Evolutionary conservation across 164 flowering plant species (phyloP), one percentile per base, ranked within the genome.

Genomic region (Saururus chinensis): DNA sequence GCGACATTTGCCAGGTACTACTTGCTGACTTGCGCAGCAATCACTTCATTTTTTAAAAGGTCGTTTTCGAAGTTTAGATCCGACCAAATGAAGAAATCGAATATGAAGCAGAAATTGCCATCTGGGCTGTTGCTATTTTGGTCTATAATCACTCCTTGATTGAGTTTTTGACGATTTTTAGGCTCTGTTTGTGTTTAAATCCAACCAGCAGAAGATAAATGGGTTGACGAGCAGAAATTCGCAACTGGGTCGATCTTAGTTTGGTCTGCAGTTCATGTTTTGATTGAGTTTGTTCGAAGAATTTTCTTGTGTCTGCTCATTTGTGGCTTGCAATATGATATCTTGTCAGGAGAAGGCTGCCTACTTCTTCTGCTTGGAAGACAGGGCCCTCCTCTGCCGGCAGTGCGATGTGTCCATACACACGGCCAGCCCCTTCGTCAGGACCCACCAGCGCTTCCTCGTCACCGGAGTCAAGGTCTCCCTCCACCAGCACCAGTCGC

Each of bases 1-100:
- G 79, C 51, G 77, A 73, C 53, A 65, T 68, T 57, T 78, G 79
- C 64, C 66, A 73, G 78, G 80, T 77, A 64, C n/a, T 35, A 57
- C 13, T 56, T 8, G 16, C 58, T 25, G 17, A 57, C 10, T 20
- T 24, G 2, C 26, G 3, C 4, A 2, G 5, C 21, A n/a, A 54
- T 11, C 25, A 55, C 35, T n/a, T n/a, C n/a, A 55, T 3, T 53
- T 53, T 21, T 23, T 23, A 0, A 6, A 10, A 26, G 1, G 12
- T 0, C 14, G 0, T 55, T 55, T 24, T 22, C 16, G 26, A 23
- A 7, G 35, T 23, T 55, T 24, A 5, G 20, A 17, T 25, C 21
- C 37, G 2, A 30, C 6, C 37, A 30, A 30, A 30, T 6, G 6
- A 30, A 30, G 37, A 30, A 30, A 30, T 2, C 6, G 37, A 30